Evolutionary conservation across 2,329 filamentous ascomycete species (phyloP).

Genomic region (Pleurostoma richardsiae): DNA sequence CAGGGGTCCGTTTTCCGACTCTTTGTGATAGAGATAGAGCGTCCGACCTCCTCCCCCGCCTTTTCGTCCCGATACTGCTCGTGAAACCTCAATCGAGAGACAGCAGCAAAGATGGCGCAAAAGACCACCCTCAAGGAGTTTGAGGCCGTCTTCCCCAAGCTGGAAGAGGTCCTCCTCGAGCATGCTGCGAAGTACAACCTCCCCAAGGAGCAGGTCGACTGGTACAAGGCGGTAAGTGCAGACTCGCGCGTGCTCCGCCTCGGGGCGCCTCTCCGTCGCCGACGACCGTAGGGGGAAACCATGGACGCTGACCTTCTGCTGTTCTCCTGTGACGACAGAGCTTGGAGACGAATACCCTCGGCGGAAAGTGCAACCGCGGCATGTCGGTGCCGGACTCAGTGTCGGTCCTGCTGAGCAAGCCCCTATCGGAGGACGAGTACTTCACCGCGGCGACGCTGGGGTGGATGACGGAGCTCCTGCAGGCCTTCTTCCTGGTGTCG

Average conservation of each 20-base stretch:
- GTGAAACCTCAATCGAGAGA: constrained; percentile 6
- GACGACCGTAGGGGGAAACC: too few species aligned
- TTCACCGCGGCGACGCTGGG: constrained; percentile 83
- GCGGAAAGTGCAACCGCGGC: constrained; percentile 97
- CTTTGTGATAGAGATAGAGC: too few species aligned
- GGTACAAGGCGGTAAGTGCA: constrained; percentile 71
- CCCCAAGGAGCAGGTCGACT: constrained; percentile 73
- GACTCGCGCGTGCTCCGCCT: background rate
- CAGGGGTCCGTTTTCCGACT: too few species aligned
- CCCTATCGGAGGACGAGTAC: constrained; percentile 77
- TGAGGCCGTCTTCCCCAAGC: constrained; percentile 81
- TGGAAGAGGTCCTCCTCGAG: constrained; percentile 75
- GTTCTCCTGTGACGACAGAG: constrained; percentile 45
- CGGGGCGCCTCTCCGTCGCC: too few species aligned
- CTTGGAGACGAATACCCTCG: constrained; percentile 79
- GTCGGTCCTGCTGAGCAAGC: constrained; percentile 66
- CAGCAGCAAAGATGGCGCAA: constrained; percentile 49
- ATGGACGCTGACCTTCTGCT: background rate
- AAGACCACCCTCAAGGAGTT: constrained; percentile 80
- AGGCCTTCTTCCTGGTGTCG: constrained; percentile 97
- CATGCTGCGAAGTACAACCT: constrained; percentile 80
- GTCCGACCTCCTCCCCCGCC: too few species aligned
- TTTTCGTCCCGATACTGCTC: too few species aligned
- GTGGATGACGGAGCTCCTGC: constrained; percentile 97
- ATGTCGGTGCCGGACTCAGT: constrained; percentile 95